These are phyloP conservation scores for Thalassiosira delicatula DNA, from an alignment of 352 stramenopile genomes.

Conservation along the genomic window DNA sequence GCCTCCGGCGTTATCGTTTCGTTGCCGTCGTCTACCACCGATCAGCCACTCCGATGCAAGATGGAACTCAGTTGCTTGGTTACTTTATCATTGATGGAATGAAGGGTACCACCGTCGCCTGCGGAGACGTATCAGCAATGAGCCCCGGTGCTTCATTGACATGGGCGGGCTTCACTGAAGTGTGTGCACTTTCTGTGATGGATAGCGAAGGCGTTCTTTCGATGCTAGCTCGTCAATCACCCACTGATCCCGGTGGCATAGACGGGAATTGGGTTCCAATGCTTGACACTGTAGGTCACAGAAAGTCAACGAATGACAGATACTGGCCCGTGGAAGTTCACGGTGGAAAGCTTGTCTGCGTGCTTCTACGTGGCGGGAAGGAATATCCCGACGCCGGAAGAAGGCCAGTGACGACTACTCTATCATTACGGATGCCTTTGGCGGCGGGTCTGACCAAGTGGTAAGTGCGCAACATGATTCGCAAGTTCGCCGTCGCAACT, in stretches of 20 bases:
- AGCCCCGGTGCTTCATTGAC: constrained; percentile 63
- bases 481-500: too few species aligned
- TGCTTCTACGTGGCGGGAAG: constrained; percentile 78
- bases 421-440: constrained; percentile 78
- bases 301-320: constrained; percentile 73
- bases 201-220: constrained; percentile 80
- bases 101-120: constrained; percentile 52
- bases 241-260: neutral
- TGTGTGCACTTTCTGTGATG: constrained; percentile 73
- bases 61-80: constrained; percentile 79
- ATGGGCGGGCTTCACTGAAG: constrained; percentile 82
- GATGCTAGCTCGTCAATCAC: constrained; percentile 61
- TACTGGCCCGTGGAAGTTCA: constrained; percentile 80
- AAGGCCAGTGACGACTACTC: constrained; percentile 72
- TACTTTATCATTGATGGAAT: constrained; percentile 75
- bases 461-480: too few species aligned
- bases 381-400: constrained; percentile 75
- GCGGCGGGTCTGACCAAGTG: constrained; percentile 54
- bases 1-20: constrained; percentile 11
- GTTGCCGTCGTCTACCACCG: constrained; percentile 69
- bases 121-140: constrained; percentile 68
- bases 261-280: constrained; percentile 77
- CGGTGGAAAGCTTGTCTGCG: constrained; percentile 79
- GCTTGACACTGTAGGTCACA: constrained; percentile 80
- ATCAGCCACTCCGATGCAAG: constrained; percentile 55